Evolutionary conservation across 2,329 filamentous ascomycete genomes (phyloP), one percentile per base, ranked within the genome.

Genomic region (Aspergillus phoenicis): DNA sequence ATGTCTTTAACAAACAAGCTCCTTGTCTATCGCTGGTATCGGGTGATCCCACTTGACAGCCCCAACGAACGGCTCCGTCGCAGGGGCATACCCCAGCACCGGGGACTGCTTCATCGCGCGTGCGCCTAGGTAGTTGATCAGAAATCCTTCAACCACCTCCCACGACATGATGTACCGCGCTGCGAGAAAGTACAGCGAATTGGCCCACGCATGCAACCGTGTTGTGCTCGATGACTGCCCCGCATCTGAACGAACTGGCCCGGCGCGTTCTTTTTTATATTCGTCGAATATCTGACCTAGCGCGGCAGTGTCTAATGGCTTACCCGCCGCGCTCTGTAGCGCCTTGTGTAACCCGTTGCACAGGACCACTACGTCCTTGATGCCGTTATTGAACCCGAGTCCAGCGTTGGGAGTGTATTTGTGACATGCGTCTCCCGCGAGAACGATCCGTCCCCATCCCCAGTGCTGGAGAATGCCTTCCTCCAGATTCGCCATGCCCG

Each of bases 391-490:
- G 39, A 72, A 72, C 0, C 48, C 48, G 10, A 70, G 66, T 0
- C 75, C 76, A 0, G 73, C 67, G 52, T 73, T 77, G 0, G 78
- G 75, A 0, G 76, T 78, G 54, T 74, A 73, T 43, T 79, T 79
- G 59, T 80, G 77, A 1, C 69, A 71, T 0, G 77, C 65, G 43
- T 80, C 78, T 0, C 78, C 77, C 0, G 65, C 70, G 0, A 80
- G 71, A 1, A 75, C 75, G 7, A 79, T 63, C 0, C 74, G 66
- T 1, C 76, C 73, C 6, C 64, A 68, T 58, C 71, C 75, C 77
- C 76, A 80, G 48, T 76, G 65, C 8, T 64, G 52, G 8, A 76
- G 66, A 2, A 79, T 67, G 0, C 77, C 78, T 51, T 80, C 77
- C 17, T 78, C 75, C 1, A 80, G 64, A 39, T 72, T 71, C 0